Conservation (phyloP, 2,329 filamentous ascomycete genomes). For the Botryotinia calthae region DNA sequence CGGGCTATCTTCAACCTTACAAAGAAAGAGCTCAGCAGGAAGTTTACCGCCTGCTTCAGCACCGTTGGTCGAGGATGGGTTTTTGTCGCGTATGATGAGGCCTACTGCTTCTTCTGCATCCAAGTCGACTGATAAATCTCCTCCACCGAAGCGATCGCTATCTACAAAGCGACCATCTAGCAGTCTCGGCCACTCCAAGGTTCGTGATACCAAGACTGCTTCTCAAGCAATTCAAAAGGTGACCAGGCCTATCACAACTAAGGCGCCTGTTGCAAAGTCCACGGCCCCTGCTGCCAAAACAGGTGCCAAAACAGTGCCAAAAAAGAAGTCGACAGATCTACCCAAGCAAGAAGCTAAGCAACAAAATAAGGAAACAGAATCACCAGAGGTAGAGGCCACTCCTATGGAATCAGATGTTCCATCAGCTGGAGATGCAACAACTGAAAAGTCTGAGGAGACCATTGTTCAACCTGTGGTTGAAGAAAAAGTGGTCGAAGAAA, state of each 20-base stretch:
- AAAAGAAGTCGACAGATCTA: slow-evolving; percentile 26
- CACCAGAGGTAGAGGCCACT: slow-evolving; percentile 25
- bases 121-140: slow-evolving; percentile 63
- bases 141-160: slow-evolving; percentile 42
- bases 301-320: slow-evolving; percentile 13
- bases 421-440: slow-evolving; percentile 25
- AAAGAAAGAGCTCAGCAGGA: slow-evolving; percentile 53
- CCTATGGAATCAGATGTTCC: slow-evolving; percentile 29
- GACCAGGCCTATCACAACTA: slow-evolving; percentile 15
- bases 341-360: slow-evolving; percentile 22
- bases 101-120: slow-evolving; percentile 68
- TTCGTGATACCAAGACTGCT: slow-evolving; percentile 24
- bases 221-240: slow-evolving; percentile 19
- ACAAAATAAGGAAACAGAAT: slow-evolving; percentile 21
- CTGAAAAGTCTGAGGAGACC: slow-evolving; percentile 19
- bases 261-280: slow-evolving; percentile 21
- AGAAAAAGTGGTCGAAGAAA: slow-evolving; percentile 3
- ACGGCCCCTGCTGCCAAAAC: slow-evolving; percentile 14
- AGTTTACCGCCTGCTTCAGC: slow-evolving; percentile 51
- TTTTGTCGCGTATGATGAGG: slow-evolving; percentile 79
- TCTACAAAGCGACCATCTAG: slow-evolving; percentile 32
- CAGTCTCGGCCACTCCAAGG: slow-evolving; percentile 33
- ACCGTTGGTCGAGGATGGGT: slow-evolving; percentile 61
- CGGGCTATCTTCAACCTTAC: slow-evolving; percentile 50
- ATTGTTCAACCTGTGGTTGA: slow-evolving; percentile 15